Conservation (phyloP, 768 basidiomycete genomes). For the Macrolepiota dolichaula region DNA sequence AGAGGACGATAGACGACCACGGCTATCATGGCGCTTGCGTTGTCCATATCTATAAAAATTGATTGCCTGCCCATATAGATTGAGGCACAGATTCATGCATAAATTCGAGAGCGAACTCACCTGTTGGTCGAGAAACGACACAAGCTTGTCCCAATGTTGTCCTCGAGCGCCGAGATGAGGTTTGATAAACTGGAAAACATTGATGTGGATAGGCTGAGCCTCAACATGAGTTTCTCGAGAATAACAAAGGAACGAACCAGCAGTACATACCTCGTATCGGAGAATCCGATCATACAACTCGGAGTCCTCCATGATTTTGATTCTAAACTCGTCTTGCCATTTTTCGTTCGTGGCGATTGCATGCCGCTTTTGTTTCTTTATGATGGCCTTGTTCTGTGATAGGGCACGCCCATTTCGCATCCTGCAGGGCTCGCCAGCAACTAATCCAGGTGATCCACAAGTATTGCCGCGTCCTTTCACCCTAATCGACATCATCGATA, state of each 20-base stretch:
- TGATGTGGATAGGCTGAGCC: constrained; percentile 54
- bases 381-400: background rate
- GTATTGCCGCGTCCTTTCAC: background rate
- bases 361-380: background rate
- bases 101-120: constrained; percentile 25
- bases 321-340: constrained; percentile 40
- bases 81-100: background rate
- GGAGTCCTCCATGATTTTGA: constrained; percentile 39
- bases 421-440: background rate
- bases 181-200: constrained; percentile 46
- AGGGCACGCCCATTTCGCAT: background rate
- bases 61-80: constrained; percentile 39
- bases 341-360: constrained; percentile 1
- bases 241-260: background rate
- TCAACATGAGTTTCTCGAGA: background rate
- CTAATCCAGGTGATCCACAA: background rate
- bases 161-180: constrained; percentile 22
- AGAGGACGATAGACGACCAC: background rate
- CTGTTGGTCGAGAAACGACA: constrained; percentile 54
- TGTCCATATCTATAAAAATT: constrained; percentile 42
- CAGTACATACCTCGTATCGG: constrained; percentile 55
- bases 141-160: constrained; percentile 35
- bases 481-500: background rate
- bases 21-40: background rate
- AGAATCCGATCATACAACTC: constrained; percentile 54